phyloP scores from a whole-genome alignment of 2,329 filamentous ascomycete species.

The Blastomyces emzantsi region DNA sequence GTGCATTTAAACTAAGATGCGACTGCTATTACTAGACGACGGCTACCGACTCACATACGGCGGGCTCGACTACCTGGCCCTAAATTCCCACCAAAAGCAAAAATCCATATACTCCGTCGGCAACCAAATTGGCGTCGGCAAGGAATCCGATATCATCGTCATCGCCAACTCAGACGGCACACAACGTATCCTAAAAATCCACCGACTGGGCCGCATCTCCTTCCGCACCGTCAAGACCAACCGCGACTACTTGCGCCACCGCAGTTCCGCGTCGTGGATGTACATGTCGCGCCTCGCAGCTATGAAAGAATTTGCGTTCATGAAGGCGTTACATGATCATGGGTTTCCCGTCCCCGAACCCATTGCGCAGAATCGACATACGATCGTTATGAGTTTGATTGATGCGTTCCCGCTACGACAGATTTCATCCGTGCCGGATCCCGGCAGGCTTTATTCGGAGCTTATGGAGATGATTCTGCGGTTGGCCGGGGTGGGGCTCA shows the following conservation, averaged over 20 bases:
- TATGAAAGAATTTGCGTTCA: constrained; percentile 89
- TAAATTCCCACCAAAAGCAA: constrained; percentile 76
- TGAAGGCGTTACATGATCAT: constrained; percentile 73
- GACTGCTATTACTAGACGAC: constrained; percentile 50
- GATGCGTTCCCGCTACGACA: constrained; percentile 88
- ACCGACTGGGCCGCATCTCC: constrained; percentile 87
- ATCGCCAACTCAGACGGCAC: constrained; percentile 70
- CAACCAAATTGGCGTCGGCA: constrained; percentile 89
- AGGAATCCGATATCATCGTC: constrained; percentile 95
- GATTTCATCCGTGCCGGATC: constrained; percentile 73
- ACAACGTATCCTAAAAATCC: constrained; percentile 87
- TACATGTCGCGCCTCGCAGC: constrained; percentile 90
- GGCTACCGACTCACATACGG: constrained; percentile 96
- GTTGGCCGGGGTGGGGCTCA: constrained; percentile 76
- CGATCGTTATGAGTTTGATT: constrained; percentile 89
- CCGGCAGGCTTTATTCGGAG: constrained; percentile 80
- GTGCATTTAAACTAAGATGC: constrained; percentile 6
- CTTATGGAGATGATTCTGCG: constrained; percentile 78
- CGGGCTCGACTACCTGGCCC: constrained; percentile 91
- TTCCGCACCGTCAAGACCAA: constrained; percentile 96
- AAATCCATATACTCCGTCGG: constrained; percentile 84
- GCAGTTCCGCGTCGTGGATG: constrained; percentile 84
- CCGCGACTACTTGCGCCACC: constrained; percentile 84
- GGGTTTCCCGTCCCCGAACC: constrained; percentile 87
- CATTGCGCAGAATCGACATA: constrained; percentile 82